Conservation (phyloP, 208 protist species). For the Crithidia brevicula region DNA sequence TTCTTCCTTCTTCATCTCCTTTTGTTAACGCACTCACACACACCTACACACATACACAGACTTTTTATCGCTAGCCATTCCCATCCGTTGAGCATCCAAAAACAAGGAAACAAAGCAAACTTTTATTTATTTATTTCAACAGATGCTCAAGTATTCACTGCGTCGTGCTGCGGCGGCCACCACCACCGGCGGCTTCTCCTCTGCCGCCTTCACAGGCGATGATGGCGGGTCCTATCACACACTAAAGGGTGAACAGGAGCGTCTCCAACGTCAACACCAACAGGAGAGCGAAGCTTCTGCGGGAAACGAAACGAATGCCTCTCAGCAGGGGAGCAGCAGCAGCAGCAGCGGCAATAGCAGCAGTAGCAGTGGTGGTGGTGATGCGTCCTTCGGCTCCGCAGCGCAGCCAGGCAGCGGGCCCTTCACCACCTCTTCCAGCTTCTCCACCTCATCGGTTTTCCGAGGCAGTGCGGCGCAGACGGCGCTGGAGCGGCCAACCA, state of each 20-base stretch:
- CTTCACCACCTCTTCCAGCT: slow-evolving; percentile 5
- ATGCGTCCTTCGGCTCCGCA: too few relatives aligned
- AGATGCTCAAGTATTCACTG: slow-evolving; percentile 27
- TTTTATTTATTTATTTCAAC: too few relatives aligned
- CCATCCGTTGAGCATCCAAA: too few relatives aligned
- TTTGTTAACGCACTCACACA: too few relatives aligned
- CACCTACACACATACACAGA: too few relatives aligned
- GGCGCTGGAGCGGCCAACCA: slow-evolving; percentile 53
- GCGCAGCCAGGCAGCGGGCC: too few relatives aligned
- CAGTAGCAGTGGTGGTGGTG: slow-evolving; percentile 4
- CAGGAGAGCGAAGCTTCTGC: neutral
- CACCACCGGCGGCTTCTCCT: slow-evolving; percentile 58
- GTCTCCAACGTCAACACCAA: slow-evolving; percentile 28
- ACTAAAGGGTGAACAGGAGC: slow-evolving; percentile 32
- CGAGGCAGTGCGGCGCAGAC: neutral
- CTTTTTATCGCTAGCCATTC: too few relatives aligned
- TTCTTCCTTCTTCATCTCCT: too few relatives aligned
- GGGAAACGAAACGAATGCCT: neutral
- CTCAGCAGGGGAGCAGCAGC: neutral
- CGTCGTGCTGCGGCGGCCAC: slow-evolving; percentile 27
- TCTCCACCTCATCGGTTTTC: neutral
- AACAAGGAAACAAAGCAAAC: neutral
- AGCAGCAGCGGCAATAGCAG: slow-evolving; percentile 11
- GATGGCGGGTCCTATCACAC: slow-evolving; percentile 42
- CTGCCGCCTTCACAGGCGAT: slow-evolving; percentile 73